Evolutionary conservation across 345 rosid genomes (phyloP).

Genomic region (Xanthoceras sorbifolium): DNA sequence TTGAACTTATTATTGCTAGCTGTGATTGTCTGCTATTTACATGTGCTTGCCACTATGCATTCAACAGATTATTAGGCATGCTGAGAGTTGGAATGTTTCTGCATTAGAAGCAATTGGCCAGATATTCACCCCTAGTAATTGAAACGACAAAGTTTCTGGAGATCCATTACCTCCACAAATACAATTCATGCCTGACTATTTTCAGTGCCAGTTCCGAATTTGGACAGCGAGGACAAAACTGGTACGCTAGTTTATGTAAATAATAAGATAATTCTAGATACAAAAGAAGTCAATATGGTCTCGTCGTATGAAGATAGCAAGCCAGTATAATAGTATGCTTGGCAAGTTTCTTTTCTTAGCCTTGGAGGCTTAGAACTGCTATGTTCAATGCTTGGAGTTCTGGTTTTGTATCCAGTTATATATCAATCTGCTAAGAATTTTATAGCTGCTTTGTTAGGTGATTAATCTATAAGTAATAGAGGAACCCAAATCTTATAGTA

Average conservation of each 20-base stretch:
- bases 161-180: conserved; percentile 8
- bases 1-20: not conserved
- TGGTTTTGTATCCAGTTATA: not conserved
- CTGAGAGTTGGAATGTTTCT: conserved; percentile 81
- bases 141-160: conserved; percentile 10
- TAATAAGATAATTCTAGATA: not conserved
- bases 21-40: not conserved
- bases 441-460: not conserved
- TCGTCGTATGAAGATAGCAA: not conserved
- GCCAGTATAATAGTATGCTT: not conserved
- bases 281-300: not conserved
- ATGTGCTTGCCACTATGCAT: not conserved
- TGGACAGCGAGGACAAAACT: not conserved
- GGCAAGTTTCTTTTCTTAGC: not conserved
- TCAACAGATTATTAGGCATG: conserved; percentile 67
- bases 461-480: not conserved
- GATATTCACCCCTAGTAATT: conserved; percentile 55
- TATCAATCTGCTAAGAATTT: not conserved
- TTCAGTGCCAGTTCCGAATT: not conserved
- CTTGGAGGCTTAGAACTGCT: not conserved
- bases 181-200: not conserved
- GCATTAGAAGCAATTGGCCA: conserved; percentile 78
- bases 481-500: not conserved
- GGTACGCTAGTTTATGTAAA: not conserved
- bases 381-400: conserved; percentile 1